These are phyloP conservation scores for Podila epigama DNA, from an alignment of 192 early-diverging fungal genomes.

Conservation along the genomic window DNA sequence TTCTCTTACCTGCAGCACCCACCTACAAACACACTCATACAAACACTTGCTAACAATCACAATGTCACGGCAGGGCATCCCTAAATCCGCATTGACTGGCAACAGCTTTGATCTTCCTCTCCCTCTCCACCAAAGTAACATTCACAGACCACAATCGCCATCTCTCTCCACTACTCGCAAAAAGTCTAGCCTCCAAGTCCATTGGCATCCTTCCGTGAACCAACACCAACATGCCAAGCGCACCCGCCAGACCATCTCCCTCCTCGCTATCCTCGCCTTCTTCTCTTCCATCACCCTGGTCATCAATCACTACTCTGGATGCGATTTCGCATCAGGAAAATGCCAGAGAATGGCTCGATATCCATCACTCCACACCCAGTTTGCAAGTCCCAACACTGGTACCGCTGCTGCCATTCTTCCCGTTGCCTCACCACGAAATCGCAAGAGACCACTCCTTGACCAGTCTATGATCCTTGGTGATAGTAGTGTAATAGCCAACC, in stretches of 20 bases:
- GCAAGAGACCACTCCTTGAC: no score
- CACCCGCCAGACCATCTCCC: slow-evolving; percentile 8
- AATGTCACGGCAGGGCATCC: not conserved
- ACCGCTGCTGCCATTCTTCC: no score
- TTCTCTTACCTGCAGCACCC: no score
- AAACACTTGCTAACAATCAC: not conserved
- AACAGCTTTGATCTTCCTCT: not conserved
- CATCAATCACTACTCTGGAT: slow-evolving; percentile 25
- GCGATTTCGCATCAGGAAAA: slow-evolving; percentile 32
- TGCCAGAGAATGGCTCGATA: slow-evolving; percentile 1
- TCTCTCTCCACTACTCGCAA: not conserved
- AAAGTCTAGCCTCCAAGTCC: slow-evolving; percentile 26
- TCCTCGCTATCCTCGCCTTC: slow-evolving; percentile 15
- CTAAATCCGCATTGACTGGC: not conserved
- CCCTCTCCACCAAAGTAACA: not conserved
- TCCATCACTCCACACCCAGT: not conserved
- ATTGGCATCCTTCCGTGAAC: slow-evolving; percentile 46
- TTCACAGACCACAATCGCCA: not conserved
- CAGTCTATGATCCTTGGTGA: slow-evolving; percentile 4
- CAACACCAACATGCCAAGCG: slow-evolving; percentile 27
- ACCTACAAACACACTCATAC: not conserved
- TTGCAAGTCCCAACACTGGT: no score
- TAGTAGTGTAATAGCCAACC: slow-evolving; percentile 1
- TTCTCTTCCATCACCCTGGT: slow-evolving; percentile 31
- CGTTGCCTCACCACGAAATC: not conserved